Evolutionary conservation across 768 basidiomycete species (phyloP), one percentile per base, ranked within the genome.

Genomic region (Amanita pallidorosea): DNA sequence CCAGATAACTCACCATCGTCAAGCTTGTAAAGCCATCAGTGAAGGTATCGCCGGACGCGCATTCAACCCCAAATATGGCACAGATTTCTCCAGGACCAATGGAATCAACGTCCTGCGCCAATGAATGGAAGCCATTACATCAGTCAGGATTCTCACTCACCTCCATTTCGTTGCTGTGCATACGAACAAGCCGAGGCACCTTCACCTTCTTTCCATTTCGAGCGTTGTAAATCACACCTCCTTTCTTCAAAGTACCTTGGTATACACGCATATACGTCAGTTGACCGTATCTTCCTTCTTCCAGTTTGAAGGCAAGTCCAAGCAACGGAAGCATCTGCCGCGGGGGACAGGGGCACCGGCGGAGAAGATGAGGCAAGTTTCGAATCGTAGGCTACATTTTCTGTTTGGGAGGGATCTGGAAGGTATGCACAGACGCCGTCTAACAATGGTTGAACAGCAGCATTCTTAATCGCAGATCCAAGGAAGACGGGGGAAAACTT

Each of bases 111-210:
- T 99, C 95, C 89, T 90, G 55, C 4, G 22, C 3, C 29, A n/a
- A 3, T 20, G 12, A 44, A 42, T 47, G 53, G n/a, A 40, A 41
- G 37, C 22, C 2, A 22, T 34, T 12, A 40, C 18, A 36, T 31
- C 42, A 8, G 45, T n/a, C 49, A 9, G 9, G 13, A n/a, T 23
- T 34, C 49, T 38, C 4, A 61, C 76, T 34, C 46, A 88, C 89
- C 81, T 99, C 96, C 96, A 98, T 97, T 67, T 99, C 95, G 56
- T 98, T 89, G 65, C 86, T 88, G 66, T 99, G 96, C 96, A 99
- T 95, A 53, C 92, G 79, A 52, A 98, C 96, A 56, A 99, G 70
- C 35, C 94, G 77, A 2, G 96, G 94, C 9, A 99, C 89, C 69
- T 98, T 97, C 67, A 96, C 87, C 68, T 84, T 91, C 77, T 97